Evolutionary conservation across 2,329 filamentous ascomycete genomes (phyloP), one percentile per base, ranked within the genome.

Genomic region (Colletotrichum sp.): DNA sequence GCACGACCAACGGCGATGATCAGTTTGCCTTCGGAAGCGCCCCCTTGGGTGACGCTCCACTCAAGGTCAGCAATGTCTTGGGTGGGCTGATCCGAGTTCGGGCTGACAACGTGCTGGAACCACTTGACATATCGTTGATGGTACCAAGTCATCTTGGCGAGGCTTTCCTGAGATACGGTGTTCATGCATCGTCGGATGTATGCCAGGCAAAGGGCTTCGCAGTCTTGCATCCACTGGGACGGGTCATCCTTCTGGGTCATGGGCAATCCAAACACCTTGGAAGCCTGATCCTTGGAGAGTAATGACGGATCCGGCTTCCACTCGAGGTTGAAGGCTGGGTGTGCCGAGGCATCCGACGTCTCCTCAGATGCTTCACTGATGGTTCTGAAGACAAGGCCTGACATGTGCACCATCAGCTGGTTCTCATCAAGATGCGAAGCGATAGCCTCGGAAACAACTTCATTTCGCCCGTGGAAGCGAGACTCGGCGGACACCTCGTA

Each of bases 261-360:
- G 3, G 77, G 63, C 11, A 77, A 8, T 2, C 69, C 72, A 58
- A 78, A 79, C 4, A 74, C 65, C 9, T 69, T 34, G 2, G 57
- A 59, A 6, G 76, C 71, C 18, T 78, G 64, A 15, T 74, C 31
- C 47, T 72, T 55, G 66, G 33, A 64, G n/a, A 79, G 65, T 12
- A 77, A 68, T 3, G 65, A 68, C 1, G 77, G 76, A 54, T 78
- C 76, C 9, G 76, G 76, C 16, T 76, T 78, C 77, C 77, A 78
- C 7, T 68, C 69, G 2, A 78, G 13, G 9, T 77, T 76, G 65
- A 74, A 73, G 12, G 78, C 76, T 4, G 70, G 66, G 24, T 75
- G 75, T 3, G 8, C 31, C 9, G 72, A 61, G 15, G 29, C 33
- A 15, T 70, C 27, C 6, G 34, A 55, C 4, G 34, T 21, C 11